Conservation (phyloP, 306 rosid genomes). For the Quercus rubra region DNA sequence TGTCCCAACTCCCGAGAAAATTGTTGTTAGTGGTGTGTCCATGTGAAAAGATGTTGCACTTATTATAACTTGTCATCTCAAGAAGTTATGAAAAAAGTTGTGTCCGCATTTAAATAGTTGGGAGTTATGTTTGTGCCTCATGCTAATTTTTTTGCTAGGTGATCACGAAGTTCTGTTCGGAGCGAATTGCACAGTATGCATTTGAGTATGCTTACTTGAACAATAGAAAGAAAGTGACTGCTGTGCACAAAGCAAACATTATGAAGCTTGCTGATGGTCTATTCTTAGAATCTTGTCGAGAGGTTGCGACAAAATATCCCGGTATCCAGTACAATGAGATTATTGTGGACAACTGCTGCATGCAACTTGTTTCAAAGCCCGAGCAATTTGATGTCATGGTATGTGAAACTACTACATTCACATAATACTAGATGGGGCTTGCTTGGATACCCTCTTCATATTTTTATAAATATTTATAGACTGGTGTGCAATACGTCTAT, state of each 20-base stretch:
- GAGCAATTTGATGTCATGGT: conserved; percentile 97
- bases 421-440: neutral
- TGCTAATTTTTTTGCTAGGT: conserved; percentile 59
- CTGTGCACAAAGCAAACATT: conserved; percentile 96
- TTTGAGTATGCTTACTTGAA: conserved; percentile 88
- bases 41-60: too few relatives aligned
- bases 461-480: neutral
- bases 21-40: too few relatives aligned
- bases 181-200: conserved; percentile 81
- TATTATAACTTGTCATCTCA: too few relatives aligned
- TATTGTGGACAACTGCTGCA: conserved; percentile 91
- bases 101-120: neutral
- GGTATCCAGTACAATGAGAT: conserved; percentile 67
- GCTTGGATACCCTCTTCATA: neutral
- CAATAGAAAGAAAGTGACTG: conserved; percentile 91
- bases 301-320: conserved; percentile 68
- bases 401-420: conserved; percentile 18
- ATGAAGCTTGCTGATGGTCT: conserved; percentile 93
- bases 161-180: conserved; percentile 90
- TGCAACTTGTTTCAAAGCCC: conserved; percentile 90
- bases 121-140: conserved; percentile 34
- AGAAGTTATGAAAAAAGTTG: neutral
- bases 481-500: neutral
- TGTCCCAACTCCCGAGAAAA: too few relatives aligned
- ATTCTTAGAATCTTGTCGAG: conserved; percentile 83